A percentile compares a stretch with the other conserved stretches of the same genome.
Evolutionary conservation across 345 rosid genomes (phyloP).

Genomic region (Sonneratia alba): DNA sequence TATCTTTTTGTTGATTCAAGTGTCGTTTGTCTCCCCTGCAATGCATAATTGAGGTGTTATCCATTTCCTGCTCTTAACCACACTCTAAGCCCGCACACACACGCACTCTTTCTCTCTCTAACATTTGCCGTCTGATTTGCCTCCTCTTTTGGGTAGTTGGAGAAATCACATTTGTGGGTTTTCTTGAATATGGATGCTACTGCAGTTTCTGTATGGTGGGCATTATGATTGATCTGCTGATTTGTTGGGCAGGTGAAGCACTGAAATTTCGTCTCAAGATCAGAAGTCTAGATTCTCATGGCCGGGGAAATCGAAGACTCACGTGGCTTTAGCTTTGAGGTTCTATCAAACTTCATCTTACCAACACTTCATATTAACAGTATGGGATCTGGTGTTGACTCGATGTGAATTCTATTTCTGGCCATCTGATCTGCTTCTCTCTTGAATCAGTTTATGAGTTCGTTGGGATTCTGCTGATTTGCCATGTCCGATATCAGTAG

Average conservation of each 20-base stretch:
- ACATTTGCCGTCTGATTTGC: neutral
- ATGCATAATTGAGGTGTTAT: slow-evolving; percentile 15
- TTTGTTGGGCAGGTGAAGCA: slow-evolving; percentile 9
- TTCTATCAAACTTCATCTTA: slow-evolving; percentile 3
- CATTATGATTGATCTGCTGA: neutral
- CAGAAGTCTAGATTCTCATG: slow-evolving; percentile 29
- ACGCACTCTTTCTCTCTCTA: neutral
- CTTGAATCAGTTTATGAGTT: no score
- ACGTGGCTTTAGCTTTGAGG: slow-evolving; percentile 49
- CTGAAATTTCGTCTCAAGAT: neutral
- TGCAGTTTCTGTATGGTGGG: neutral
- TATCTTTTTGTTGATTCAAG: no score
- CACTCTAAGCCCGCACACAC: neutral
- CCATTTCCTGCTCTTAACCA: slow-evolving; percentile 9
- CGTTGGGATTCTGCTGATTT: no score
- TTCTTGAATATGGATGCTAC: no score
- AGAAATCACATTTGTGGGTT: neutral
- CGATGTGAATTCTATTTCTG: neutral
- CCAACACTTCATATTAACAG: no score
- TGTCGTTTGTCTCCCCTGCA: neutral
- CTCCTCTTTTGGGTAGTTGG: neutral
- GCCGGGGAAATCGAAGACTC: slow-evolving; percentile 63
- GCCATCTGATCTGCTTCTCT: neutral
- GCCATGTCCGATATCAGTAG: no score
- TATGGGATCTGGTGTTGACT: no score